phyloP scores from a whole-genome alignment of 2,329 filamentous ascomycete genomes.

The Hansfordia pulvinata region DNA sequence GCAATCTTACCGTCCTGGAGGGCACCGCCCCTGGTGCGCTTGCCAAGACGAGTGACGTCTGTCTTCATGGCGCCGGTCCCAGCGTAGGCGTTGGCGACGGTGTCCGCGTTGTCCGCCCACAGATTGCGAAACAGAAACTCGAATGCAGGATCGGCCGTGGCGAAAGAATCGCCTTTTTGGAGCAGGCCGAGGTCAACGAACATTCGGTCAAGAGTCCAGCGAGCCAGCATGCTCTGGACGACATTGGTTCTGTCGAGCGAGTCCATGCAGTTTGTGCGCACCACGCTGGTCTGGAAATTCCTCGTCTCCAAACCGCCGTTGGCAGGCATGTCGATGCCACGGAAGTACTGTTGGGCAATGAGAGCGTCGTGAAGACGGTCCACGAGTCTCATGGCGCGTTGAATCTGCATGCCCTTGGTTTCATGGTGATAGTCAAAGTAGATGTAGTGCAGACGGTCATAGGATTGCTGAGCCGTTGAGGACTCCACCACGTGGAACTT shows the following conservation, averaged over 20 bases:
- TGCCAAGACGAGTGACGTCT: conserved; percentile 88
- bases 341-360: conserved; percentile 77
- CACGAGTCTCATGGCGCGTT: conserved; percentile 76
- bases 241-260: conserved; percentile 96
- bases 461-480: conserved; percentile 40
- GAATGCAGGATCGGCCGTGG: conserved; percentile 64
- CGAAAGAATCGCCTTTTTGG: conserved; percentile 60
- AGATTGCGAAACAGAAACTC: conserved; percentile 90
- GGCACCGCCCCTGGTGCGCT: conserved; percentile 72
- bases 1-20: conserved; percentile 82
- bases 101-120: conserved; percentile 97
- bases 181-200: conserved; percentile 75
- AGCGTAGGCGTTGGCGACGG: conserved; percentile 84
- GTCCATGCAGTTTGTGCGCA: conserved; percentile 98
- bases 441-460: conserved; percentile 83
- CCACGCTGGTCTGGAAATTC: conserved; percentile 73
- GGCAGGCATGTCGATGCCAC: conserved; percentile 73
- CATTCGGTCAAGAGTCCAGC: conserved; percentile 79
- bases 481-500: conserved; percentile 70
- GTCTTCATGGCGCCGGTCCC: conserved; percentile 97
- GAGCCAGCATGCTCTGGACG: conserved; percentile 91
- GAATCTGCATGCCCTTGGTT: conserved; percentile 89
- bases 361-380: conserved; percentile 70
- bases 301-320: conserved; percentile 68
- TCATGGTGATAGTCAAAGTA: conserved; percentile 99